Conservation (phyloP, 2,329 filamentous ascomycete species). For the Amauroascus verrucosus region DNA sequence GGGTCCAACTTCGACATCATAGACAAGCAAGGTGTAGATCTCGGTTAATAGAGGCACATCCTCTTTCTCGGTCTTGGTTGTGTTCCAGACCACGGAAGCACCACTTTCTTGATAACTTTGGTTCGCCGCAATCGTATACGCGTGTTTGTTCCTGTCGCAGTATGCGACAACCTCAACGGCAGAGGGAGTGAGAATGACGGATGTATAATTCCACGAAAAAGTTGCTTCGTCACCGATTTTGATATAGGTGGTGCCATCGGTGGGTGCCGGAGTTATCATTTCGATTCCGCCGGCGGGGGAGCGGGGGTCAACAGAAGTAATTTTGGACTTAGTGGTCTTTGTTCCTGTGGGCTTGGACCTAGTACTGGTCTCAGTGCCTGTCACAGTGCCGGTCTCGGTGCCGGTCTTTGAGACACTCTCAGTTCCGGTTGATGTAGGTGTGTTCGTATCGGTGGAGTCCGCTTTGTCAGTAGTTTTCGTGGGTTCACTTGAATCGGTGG, state of each 20-base stretch:
- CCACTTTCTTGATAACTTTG: conserved; percentile 45
- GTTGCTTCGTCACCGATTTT: conserved; percentile 54
- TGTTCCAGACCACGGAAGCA: conserved; percentile 52
- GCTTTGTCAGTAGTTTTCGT: conserved; percentile 3
- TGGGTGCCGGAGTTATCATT: conserved; percentile 49
- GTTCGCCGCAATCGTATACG: conserved; percentile 54
- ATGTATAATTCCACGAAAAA: conserved; percentile 61
- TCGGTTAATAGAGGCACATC: conserved; percentile 47
- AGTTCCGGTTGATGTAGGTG: background rate
- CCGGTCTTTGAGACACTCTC: background rate
- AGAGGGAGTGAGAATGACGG: conserved; percentile 47
- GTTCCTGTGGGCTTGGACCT: conserved; percentile 18
- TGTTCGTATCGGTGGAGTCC: background rate
- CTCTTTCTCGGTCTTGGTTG: conserved; percentile 41
- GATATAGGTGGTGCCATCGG: conserved; percentile 47
- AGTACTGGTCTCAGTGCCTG: conserved; percentile 16
- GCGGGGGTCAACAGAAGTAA: conserved; percentile 39
- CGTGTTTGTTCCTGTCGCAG: conserved; percentile 48
- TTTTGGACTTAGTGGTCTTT: conserved; percentile 19
- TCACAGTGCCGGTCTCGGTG: conserved; percentile 14
- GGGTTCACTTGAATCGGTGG: background rate
- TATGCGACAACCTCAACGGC: conserved; percentile 53
- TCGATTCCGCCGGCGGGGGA: conserved; percentile 49
- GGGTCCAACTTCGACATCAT: conserved; percentile 47
- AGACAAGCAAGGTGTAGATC: conserved; percentile 54